Base-by-base conservation (phyloP, 495 filamentous ascomycete genomes). In the Aspergillus olivimuriae region DNA sequence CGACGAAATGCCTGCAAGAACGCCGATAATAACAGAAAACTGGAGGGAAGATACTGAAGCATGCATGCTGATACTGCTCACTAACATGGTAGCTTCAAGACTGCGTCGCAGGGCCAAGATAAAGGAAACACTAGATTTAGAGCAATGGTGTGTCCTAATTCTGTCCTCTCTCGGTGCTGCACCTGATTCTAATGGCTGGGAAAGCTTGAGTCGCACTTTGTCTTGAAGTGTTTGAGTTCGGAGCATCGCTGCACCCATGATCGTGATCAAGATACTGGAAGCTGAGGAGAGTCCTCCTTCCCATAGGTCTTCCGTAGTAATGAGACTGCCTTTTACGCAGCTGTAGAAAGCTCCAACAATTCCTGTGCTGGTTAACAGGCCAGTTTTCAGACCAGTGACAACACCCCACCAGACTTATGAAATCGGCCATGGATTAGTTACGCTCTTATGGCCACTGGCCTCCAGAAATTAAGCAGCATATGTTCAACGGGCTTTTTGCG, bases 341-440 rank as follows among this genome's bases (percentile, higher is more conserved):
- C 74, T 75, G 57, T 94, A 92, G 63, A 94, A 92, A 39, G 77
- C 78, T 23, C 82, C 88, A 51, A 92, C 90, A 58, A 94, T 65
- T 41, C 77, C 86, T 15, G 61, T 80, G 36, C 83, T 84, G 50
- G 90, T 72, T 44, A 76, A 58, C 20, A 89, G 52, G 57, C 84
- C 88, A 38, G 89, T 63, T 4, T 79, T 44, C 11, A 90, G 56
- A 22, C 87, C 87, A 0, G 75, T 15, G 10, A 50, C 71, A 10
- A 80, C 75, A 31, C 87, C 87, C 12, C 74, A 50, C 86, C 86
- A 91, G 32, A 91, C 74, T 82, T 20, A n/a, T n/a, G n/a, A n/a
- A n/a, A n/a, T n/a, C n/a, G n/a, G n/a, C n/a, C n/a, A n/a, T n/a
- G n/a, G n/a, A n/a, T n/a, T n/a, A n/a, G n/a, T n/a, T n/a, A n/a